These are phyloP conservation scores for Calendula officinalis DNA, from an alignment of 129 eudicot genomes.

Conservation along the genomic window DNA sequence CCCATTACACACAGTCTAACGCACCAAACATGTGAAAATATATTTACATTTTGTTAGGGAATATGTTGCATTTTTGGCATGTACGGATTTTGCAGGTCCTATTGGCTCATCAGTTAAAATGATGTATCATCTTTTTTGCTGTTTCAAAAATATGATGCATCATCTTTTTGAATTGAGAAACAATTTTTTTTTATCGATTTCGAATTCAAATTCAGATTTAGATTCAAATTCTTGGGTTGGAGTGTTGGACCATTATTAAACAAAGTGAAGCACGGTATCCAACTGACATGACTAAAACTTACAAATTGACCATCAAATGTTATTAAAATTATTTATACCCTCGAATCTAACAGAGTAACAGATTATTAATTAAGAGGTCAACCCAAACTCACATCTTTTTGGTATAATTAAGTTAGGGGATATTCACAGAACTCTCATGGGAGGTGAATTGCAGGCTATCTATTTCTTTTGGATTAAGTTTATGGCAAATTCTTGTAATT, in stretches of 20 bases:
- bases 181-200: background rate
- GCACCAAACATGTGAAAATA: too few species aligned
- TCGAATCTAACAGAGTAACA: background rate
- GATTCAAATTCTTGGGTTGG: background rate
- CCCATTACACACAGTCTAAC: too few species aligned
- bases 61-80: too few species aligned
- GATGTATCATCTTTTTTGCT: background rate
- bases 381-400: constrained; percentile 1
- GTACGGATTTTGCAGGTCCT: too few species aligned
- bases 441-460: too few species aligned
- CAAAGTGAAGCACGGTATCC: constrained; percentile 20
- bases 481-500: too few species aligned
- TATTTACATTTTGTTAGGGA: too few species aligned
- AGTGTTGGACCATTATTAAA: background rate
- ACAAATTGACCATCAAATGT: background rate
- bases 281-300: constrained; percentile 11
- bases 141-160: background rate
- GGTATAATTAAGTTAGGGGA: background rate
- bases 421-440: too few species aligned
- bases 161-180: background rate
- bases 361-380: constrained; percentile 19
- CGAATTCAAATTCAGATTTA: background rate
- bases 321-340: background rate
- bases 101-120: constrained; percentile 1
- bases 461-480: too few species aligned